A percentile compares a stretch with the other conserved stretches of the same genome.
Conservation (phyloP, 495 filamentous ascomycete genomes). For the Talaromyces wortmannii region DNA sequence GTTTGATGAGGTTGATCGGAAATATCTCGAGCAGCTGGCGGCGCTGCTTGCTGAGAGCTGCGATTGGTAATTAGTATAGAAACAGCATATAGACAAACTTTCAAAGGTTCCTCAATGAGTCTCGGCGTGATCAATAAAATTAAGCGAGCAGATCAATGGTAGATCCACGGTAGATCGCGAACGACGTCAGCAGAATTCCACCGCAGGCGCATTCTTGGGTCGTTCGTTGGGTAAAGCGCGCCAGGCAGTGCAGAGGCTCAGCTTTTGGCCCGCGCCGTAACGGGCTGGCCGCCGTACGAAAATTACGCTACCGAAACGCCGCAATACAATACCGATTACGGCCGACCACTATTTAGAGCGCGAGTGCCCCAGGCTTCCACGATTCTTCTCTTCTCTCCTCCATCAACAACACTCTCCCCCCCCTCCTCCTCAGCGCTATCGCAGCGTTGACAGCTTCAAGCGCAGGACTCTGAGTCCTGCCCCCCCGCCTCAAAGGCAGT, state of each 20-base stretch:
- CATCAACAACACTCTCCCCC: background rate
- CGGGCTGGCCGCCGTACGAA: background rate
- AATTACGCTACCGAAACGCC: background rate
- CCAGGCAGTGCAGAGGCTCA: background rate
- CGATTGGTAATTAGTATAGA: conserved; percentile 52
- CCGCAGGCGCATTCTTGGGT: too few species aligned
- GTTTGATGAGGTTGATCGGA: conserved; percentile 71
- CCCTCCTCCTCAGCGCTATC: background rate
- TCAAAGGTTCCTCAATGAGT: too few species aligned
- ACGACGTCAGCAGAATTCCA: too few species aligned
- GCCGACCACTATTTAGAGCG: background rate
- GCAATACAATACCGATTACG: background rate
- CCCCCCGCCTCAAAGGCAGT: conserved; percentile 4
- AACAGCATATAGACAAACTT: too few species aligned
- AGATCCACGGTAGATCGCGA: too few species aligned
- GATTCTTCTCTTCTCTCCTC: background rate
- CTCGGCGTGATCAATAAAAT: too few species aligned
- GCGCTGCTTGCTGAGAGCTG: conserved; percentile 56
- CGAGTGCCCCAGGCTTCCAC: background rate
- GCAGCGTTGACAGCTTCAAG: conserved; percentile 1
- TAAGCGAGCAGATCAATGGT: too few species aligned
- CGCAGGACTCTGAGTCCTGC: conserved; percentile 5
- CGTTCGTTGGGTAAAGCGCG: background rate
- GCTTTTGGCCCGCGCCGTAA: background rate
- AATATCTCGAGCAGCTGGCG: conserved; percentile 64